Percentiles rank a stretch among this genome's conserved stretches.
Evolutionary conservation across 2,329 filamentous ascomycete species (phyloP).

Genomic region (Aspergillus pseudoglaucus): DNA sequence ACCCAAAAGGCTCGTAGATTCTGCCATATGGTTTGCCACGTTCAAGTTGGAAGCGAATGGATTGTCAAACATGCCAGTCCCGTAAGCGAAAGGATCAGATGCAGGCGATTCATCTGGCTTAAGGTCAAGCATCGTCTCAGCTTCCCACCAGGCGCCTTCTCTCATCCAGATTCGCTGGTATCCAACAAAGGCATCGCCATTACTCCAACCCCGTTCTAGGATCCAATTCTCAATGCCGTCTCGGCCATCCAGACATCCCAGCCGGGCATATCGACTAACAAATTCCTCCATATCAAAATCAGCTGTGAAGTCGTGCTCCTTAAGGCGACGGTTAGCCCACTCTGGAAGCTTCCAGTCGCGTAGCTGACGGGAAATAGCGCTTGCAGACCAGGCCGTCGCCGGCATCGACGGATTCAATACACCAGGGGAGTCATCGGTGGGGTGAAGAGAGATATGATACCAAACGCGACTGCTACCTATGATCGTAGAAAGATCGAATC

Average conservation of each 20-base stretch:
- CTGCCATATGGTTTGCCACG: conserved; percentile 50
- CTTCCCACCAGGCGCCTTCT: conserved; percentile 94
- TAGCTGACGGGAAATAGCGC: conserved; percentile 83
- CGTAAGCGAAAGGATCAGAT: conserved; percentile 45
- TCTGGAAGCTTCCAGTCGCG: conserved; percentile 90
- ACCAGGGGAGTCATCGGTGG: conserved; percentile 76
- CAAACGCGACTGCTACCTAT: conserved; percentile 82
- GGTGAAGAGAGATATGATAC: conserved; percentile 90
- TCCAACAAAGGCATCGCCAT: conserved; percentile 88
- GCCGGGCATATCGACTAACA: conserved; percentile 66
- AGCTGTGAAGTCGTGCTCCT: conserved; percentile 87
- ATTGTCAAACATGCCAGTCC: conserved; percentile 59
- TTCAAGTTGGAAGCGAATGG: conserved; percentile 57
- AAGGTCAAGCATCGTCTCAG: conserved; percentile 89
- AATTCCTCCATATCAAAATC: conserved; percentile 97
- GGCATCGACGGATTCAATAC: conserved; percentile 63
- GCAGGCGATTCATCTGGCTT: conserved; percentile 55
- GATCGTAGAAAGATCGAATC: conserved; percentile 68
- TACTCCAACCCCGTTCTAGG: conserved; percentile 93
- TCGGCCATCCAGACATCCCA: conserved; percentile 83
- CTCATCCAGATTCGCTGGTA: conserved; percentile 93
- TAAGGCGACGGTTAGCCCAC: conserved; percentile 91
- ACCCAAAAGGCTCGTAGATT: conserved; percentile 56
- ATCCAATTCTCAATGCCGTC: conserved; percentile 94
- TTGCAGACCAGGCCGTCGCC: conserved; percentile 87